Conservation (phyloP, 345 rosid genomes). For the Eucalyptus pauciflora region DNA sequence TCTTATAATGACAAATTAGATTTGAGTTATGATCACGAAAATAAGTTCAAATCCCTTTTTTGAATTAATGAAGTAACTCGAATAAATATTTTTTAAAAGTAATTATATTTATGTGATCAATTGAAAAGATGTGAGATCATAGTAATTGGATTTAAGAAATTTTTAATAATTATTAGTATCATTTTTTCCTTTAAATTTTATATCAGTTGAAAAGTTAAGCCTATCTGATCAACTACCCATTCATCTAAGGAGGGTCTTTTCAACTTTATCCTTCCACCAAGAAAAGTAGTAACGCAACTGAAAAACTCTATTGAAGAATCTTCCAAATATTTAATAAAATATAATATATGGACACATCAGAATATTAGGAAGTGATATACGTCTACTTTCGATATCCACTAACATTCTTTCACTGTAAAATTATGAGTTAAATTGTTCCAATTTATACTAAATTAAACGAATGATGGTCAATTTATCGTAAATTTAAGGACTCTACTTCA, state of each 20-base stretch:
- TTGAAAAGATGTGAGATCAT: background rate
- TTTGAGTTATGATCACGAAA: background rate
- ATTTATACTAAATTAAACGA: background rate
- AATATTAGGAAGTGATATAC: no score
- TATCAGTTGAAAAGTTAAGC: background rate
- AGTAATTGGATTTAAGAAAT: accelerated
- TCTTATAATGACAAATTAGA: background rate
- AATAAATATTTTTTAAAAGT: no score
- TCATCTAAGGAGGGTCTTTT: background rate
- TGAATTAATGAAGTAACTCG: background rate
- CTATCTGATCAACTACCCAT: background rate
- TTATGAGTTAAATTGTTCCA: background rate
- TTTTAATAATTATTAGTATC: background rate
- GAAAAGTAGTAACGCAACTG: background rate
- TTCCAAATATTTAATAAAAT: background rate
- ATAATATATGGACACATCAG: no score
- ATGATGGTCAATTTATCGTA: background rate
- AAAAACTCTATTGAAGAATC: background rate
- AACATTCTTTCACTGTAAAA: background rate
- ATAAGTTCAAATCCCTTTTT: background rate
- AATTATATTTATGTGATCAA: background rate
- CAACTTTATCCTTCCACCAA: background rate
- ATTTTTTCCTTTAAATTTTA: background rate
- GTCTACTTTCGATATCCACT: background rate
- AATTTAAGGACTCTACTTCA: background rate